phyloP scores from a whole-genome alignment of 2,329 filamentous ascomycete genomes.

The Phoma sp. region DNA sequence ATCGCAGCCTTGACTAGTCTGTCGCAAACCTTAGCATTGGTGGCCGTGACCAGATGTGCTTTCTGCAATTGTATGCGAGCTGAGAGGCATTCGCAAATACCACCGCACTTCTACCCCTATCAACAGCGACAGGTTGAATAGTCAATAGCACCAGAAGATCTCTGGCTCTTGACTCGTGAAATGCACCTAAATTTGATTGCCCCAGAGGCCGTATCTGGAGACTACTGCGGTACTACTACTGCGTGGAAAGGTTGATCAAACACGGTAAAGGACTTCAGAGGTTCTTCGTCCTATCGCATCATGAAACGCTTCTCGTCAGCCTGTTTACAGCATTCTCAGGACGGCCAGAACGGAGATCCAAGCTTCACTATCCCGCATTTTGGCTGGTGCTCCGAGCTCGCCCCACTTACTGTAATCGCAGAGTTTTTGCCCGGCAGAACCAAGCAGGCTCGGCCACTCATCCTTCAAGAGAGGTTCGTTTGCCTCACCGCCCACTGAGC shows the following conservation, averaged over 20 bases:
- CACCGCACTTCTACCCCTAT: slow-evolving; percentile 15
- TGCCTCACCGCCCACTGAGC: slow-evolving; percentile 30
- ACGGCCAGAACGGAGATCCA: slow-evolving; percentile 29
- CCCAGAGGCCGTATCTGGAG: not conserved
- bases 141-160: not conserved
- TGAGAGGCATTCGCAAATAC: slow-evolving; percentile 18
- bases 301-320: slow-evolving; percentile 26
- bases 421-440: slow-evolving; percentile 37
- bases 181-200: not conserved
- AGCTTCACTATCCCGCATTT: slow-evolving; percentile 26
- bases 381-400: slow-evolving; percentile 21
- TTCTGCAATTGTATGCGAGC: slow-evolving; percentile 17
- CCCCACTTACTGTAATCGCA: slow-evolving; percentile 33
- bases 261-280: slow-evolving; percentile 1
- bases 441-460: slow-evolving; percentile 24
- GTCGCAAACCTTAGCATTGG: slow-evolving; percentile 11
- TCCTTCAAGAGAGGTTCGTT: slow-evolving; percentile 1
- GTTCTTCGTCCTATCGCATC: slow-evolving; percentile 13
- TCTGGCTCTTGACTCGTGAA: not conserved
- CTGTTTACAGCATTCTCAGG: slow-evolving; percentile 17
- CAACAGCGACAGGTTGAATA: slow-evolving; percentile 2
- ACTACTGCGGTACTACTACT: not conserved
- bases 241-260: slow-evolving; percentile 11
- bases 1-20: slow-evolving; percentile 7
- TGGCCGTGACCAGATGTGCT: slow-evolving; percentile 27